Conservation (phyloP, 1,284 basidiomycete genomes). For the Meripilus lineatus region DNA sequence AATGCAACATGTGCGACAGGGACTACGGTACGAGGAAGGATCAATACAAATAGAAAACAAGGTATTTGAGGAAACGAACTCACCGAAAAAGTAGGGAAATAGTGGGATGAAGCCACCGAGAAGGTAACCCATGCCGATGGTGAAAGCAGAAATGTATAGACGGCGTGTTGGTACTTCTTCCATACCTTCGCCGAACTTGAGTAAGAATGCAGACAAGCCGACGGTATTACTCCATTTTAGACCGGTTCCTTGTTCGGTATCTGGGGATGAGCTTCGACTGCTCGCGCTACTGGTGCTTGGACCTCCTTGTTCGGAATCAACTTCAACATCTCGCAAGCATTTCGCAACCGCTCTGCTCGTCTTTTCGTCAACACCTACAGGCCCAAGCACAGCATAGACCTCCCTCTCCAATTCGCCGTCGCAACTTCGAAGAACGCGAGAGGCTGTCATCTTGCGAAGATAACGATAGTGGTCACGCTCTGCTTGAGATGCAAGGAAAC, state of each 20-base stretch:
- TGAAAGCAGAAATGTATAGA: conserved; percentile 82
- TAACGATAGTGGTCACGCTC: conserved; percentile 94
- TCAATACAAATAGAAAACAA: neutral
- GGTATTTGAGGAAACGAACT: conserved; percentile 15
- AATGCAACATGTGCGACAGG: conserved; percentile 57
- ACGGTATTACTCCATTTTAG: conserved; percentile 67
- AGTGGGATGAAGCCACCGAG: conserved; percentile 87
- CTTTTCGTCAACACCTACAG: conserved; percentile 83
- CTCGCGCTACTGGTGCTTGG: conserved; percentile 18
- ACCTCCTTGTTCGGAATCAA: conserved; percentile 26
- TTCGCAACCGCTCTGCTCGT: conserved; percentile 79
- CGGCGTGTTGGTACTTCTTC: conserved; percentile 57
- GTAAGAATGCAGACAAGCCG: conserved; percentile 85
- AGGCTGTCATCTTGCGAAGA: conserved; percentile 66
- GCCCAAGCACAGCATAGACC: conserved; percentile 83
- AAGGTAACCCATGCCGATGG: conserved; percentile 86
- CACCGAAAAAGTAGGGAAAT: conserved; percentile 87
- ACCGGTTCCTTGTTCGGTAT: conserved; percentile 47
- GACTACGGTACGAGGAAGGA: conserved; percentile 12
- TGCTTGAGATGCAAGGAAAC: conserved; percentile 94
- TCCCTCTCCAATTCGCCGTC: conserved; percentile 95
- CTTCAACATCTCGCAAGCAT: conserved; percentile 66
- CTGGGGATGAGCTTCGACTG: conserved; percentile 20
- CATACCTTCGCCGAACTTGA: conserved; percentile 90
- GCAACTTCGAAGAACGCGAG: conserved; percentile 85